Evolutionary conservation across 768 basidiomycete species (phyloP), one percentile per base, ranked within the genome.

Genomic region (Phlegmacium glaucopus): DNA sequence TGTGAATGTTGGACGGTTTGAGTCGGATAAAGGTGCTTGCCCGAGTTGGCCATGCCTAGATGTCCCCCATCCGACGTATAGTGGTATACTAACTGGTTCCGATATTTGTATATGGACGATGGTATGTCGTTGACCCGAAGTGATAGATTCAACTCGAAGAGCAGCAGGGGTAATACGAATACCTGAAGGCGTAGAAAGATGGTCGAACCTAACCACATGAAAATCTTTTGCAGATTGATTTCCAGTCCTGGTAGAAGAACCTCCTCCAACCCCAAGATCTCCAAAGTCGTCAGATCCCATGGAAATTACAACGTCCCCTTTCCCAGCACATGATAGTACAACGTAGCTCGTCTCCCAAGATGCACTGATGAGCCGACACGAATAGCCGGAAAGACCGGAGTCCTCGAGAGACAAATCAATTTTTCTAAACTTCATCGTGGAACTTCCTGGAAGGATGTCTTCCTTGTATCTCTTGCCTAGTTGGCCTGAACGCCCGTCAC

Each of bases 231-330:
- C 42, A 12, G 41, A 45, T 16, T 54, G 48, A 46, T 59, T 54
- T 18, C 44, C 47, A 27, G 51, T 52, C 34, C 5, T 22, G 22
- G 22, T 22, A 5, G 50, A 46, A 1, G n/a, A n/a, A n/a, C n/a
- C n/a, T n/a, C 54, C 50, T 1, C 78, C 85, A 38, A 77, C 58
- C 1, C 91, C 92, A 37, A 92, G 72, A 61, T 87, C 84, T 2
- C 90, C 92, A 57, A 84, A 92, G 60, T 92, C 92, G 65, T 94
- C 77, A 2, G 83, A 76, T 1, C 94, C 94, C 75, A 94, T 83
- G 2, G 92, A 82, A 17, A 95, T 57, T 25, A 94, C 53, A 3
- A 79, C 59, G 53, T 85, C 87, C 39, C 64, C 59, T 18, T 59
- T 58, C 6, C 61, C 70, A 12, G 61, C 53, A 42, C 56, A 59